phyloP scores from a whole-genome alignment of 441 rosid genomes.

The Euphorbia schlechtendalii region DNA sequence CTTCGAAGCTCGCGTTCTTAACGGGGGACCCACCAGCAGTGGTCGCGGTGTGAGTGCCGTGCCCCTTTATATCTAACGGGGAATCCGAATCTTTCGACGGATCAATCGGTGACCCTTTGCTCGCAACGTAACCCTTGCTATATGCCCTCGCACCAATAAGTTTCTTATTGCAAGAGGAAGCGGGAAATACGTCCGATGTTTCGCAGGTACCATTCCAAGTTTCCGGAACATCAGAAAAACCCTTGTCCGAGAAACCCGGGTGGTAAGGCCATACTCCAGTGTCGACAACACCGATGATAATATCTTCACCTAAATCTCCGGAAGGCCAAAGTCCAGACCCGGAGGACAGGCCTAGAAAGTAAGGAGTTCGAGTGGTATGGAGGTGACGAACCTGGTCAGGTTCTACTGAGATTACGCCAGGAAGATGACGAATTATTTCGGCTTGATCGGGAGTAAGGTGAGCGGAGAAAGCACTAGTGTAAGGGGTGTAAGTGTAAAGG shows the following conservation, averaged over 20 bases:
- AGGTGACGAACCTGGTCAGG: constrained; percentile 59
- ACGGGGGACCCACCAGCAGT: constrained; percentile 64
- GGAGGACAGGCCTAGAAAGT: constrained; percentile 61
- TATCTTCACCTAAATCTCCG: constrained; percentile 54
- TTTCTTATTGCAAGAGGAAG: too few species aligned
- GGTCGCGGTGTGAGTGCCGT: too few species aligned
- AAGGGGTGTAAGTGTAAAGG: constrained; percentile 38
- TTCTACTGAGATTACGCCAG: constrained; percentile 51
- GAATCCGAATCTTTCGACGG: too few species aligned
- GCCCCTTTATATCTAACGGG: too few species aligned
- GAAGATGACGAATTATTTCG: constrained; percentile 28
- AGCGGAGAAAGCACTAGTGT: constrained; percentile 67
- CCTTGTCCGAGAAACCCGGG: constrained; percentile 49
- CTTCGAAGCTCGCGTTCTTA: neutral
- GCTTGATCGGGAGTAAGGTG: constrained; percentile 46
- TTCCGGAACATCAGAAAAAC: constrained; percentile 41
- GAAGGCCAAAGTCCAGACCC: constrained; percentile 57
- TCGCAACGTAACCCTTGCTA: too few species aligned
- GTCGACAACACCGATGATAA: constrained; percentile 71
- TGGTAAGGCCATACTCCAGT: constrained; percentile 86
- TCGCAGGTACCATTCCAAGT: constrained; percentile 68
- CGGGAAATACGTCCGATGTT: too few species aligned
- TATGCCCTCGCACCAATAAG: too few species aligned
- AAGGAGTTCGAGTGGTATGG: constrained; percentile 76
- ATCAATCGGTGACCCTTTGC: too few species aligned